Conservation (phyloP, 371 early-diverging fungal genomes). For the Zychaea mexicana region DNA sequence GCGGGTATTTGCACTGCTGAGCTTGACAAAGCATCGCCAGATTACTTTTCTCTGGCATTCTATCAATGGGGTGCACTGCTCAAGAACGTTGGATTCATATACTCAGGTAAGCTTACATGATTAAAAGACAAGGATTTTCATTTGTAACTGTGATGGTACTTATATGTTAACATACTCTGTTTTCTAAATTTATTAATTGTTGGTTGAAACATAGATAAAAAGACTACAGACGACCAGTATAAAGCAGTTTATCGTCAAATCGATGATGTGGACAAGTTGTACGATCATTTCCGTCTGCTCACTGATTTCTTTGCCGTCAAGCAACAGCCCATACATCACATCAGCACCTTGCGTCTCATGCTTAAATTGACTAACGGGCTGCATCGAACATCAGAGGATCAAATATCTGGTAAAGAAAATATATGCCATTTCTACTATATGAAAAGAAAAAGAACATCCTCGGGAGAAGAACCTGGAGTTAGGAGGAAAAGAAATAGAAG, state of each 20-base stretch:
- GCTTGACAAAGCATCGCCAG: constrained; percentile 18
- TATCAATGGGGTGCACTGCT: constrained; percentile 61
- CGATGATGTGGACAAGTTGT: constrained; percentile 43
- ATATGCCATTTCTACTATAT: background rate
- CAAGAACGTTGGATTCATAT: constrained; percentile 25
- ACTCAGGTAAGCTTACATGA: constrained; percentile 16
- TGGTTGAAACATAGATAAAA: background rate
- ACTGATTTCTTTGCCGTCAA: constrained; percentile 51
- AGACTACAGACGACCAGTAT: constrained; percentile 1
- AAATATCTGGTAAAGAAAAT: constrained; percentile 23
- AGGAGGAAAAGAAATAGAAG: no score
- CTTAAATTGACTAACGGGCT: constrained; percentile 49
- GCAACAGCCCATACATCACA: constrained; percentile 43
- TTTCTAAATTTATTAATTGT: background rate
- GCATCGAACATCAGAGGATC: constrained; percentile 23
- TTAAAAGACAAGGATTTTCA: background rate
- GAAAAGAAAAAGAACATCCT: no score
- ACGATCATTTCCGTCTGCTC: constrained; percentile 42
- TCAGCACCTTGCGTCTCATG: constrained; percentile 46
- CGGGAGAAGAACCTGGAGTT: no score
- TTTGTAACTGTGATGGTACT: no score
- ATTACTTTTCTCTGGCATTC: constrained; percentile 53
- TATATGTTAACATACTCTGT: no score
- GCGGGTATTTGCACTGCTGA: constrained; percentile 54
- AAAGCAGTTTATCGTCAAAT: constrained; percentile 5